Base-by-base conservation (phyloP, 2,329 filamentous ascomycete genomes). In the Penicillium frequentans region DNA sequence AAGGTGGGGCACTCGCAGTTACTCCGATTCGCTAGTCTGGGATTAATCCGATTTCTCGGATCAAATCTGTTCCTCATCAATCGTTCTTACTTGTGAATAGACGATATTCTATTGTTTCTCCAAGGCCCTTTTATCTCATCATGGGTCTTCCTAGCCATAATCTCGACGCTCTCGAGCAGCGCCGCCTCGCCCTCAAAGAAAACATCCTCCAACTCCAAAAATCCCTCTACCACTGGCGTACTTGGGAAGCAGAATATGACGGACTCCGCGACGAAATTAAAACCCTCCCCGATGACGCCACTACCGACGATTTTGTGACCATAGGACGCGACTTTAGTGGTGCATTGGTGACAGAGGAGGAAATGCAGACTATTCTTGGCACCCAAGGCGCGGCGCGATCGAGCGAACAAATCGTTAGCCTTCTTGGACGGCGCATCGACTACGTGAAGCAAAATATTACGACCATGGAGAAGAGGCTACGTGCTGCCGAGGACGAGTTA, bases 171-270 rank as follows among this genome's bases (percentile, higher is more conserved):
- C 82, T 96, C 43, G 91, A 96, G 73, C 84, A 84, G 59, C 90
- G 93, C 69, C 85, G 90, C 16, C 79, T 84, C 63, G 82, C 87
- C 59, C 86, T 98, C 8, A 90, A 96, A 73, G 83, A 86, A 37
- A 91, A 88, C 62, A 83, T 96, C 47, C 77, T 82, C 49, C 86
- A 91, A 71, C 83, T 98, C 21, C 85, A 85, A 54, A 86, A 89
- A 68, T 87, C 90, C 7, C 82, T 98, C 52, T 86, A 87, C 60
- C 89, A 96, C 77, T 99, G 93, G 93, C 89, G 90, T 62, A 88
- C 87, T 54, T 96, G 90, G 85, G 93, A 96, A 72, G 86, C 90
- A 48, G 93, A 98, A 73, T 98, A 98, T 74, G 91, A 96, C 70
- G 86, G 88, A 24, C 82, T 98, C 60, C 92, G 90, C 71, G 91